Evolutionary conservation across 2,329 filamentous ascomycete genomes (phyloP).

Genomic region (Colletotrichum aenigma): DNA sequence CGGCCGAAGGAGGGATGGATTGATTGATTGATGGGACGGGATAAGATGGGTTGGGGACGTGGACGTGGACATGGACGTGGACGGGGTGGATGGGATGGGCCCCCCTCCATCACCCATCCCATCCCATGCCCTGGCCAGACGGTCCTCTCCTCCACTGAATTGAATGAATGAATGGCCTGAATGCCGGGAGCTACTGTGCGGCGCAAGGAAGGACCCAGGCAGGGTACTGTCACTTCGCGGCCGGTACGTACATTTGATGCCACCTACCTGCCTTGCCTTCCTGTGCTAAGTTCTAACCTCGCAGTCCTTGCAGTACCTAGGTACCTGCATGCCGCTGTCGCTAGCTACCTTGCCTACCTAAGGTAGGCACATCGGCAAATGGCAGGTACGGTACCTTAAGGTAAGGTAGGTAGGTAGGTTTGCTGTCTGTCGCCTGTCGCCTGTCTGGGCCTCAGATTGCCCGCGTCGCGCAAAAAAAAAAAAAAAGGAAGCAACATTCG

Average conservation of each 20-base stretch:
- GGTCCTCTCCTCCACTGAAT: neutral
- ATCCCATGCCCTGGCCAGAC: neutral
- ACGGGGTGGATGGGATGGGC: neutral
- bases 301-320: neutral
- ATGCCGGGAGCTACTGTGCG: slow-evolving; percentile 1
- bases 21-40: neutral
- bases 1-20: neutral
- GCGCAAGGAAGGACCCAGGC: neutral
- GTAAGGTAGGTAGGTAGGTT: neutral
- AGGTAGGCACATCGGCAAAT: neutral
- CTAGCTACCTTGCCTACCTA: neutral
- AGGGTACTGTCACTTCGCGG: neutral
- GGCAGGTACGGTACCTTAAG: neutral
- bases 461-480: neutral
- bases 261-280: neutral
- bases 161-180: slow-evolving; percentile 2
- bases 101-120: neutral
- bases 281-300: neutral
- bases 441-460: neutral
- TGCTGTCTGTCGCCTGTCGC: neutral
- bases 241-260: neutral
- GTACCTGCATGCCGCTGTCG: neutral
- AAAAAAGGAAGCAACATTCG: neutral
- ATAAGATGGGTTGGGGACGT: neutral
- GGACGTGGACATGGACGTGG: neutral